Evolutionary conservation across 768 basidiomycete genomes (phyloP), one percentile per base, ranked within the genome.

Genomic region (Coprinellus micaceus): DNA sequence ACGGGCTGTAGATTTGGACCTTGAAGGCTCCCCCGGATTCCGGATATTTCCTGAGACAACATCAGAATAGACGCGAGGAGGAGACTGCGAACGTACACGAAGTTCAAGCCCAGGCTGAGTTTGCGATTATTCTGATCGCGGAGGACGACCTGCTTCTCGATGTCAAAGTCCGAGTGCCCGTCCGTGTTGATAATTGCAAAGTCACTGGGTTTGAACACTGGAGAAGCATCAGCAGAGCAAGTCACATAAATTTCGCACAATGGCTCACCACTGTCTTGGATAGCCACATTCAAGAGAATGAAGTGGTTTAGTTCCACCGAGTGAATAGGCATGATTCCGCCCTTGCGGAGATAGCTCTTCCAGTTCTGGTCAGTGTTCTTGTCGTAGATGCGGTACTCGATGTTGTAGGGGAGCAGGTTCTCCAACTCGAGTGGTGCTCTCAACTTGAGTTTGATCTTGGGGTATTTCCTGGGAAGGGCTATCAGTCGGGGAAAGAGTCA

Each of bases 141-240:
- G 45, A 98, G 70, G 5, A 79, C 80, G 47, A 98, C 71, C 33
- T 75, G 80, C 51, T 77, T 82, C 69, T 95, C 97, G 53, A 84
- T 78, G 58, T 88, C 89, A 60, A 94, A 93, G 70, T 94, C 94
- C 2, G 94, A 89, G 53, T 91, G 84, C 26, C 85, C 86, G 66
- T 97, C 94, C 15, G 91, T 92, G 66, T 94, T 98, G 72, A 99
- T 95, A 70, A 99, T 98, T 2, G 94, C 89, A 63, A 97, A 99
- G 57, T 98, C 95, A 67, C 94, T 96, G 15, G 93, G 88, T 64
- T 89, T 89, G 76, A 94, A 92, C 13, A 84, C 94, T 96, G 62
- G 3, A 52, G 26, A 40, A 40, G 25, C 49, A 45, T 45, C 28
- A 40, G 33, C 21, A 30, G 24, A 26, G 44, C 25, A 22, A 51